Evolutionary conservation across 2,329 filamentous ascomycete genomes (phyloP).

Genomic region (Fusarium veterinarium): DNA sequence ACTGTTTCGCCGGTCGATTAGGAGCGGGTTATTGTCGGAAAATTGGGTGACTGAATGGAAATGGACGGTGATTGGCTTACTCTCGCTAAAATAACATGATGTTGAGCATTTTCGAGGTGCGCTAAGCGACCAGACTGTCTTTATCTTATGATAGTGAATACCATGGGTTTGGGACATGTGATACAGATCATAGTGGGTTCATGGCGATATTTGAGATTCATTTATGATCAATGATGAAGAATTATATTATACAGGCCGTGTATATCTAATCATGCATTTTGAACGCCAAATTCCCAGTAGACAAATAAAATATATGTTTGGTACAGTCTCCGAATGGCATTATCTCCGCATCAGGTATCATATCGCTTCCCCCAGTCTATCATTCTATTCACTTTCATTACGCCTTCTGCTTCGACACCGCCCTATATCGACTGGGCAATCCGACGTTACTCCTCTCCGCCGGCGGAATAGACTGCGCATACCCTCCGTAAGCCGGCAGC

Average conservation of each 20-base stretch:
- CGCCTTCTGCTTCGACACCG: conserved; percentile 14
- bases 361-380: background rate
- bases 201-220: background rate
- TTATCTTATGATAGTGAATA: background rate
- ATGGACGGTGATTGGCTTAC: rapidly evolving
- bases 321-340: background rate
- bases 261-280: background rate
- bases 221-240: background rate
- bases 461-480: conserved; percentile 17
- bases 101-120: background rate
- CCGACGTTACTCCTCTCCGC: conserved; percentile 27
- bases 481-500: conserved; percentile 21
- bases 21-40: rapidly evolving
- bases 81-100: no score
- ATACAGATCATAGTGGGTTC: background rate
- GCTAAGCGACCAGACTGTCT: background rate
- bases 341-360: background rate
- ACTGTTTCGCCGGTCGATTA: background rate
- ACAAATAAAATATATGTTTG: background rate
- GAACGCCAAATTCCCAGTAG: background rate
- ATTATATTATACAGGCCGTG: background rate
- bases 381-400: background rate
- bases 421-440: conserved; percentile 23
- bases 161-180: background rate
- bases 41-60: rapidly evolving